Conservation (phyloP, 495 filamentous ascomycete species). For the Aspergillus nidulans region DNA sequence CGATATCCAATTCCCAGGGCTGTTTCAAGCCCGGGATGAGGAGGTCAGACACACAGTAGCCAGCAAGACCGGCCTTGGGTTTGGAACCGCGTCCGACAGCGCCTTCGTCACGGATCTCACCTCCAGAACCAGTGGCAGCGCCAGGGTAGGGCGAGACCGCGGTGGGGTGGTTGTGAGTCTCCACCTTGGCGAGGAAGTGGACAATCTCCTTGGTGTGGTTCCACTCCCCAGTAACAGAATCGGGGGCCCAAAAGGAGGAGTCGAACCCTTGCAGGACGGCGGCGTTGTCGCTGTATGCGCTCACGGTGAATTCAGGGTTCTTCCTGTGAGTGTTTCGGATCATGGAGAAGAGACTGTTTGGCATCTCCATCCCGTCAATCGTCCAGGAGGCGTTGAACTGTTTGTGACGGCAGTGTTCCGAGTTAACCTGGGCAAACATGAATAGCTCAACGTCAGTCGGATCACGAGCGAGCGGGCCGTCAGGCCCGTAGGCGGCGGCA, state of each 20-base stretch:
- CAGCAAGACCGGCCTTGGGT: constrained; percentile 87
- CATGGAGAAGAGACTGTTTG: constrained; percentile 83
- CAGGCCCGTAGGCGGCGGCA: constrained; percentile 71
- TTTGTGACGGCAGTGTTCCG: constrained; percentile 61
- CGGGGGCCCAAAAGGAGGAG: constrained; percentile 79
- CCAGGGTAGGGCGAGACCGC: constrained; percentile 81
- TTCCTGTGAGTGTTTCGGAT: constrained; percentile 87
- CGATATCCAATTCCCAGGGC: constrained; percentile 89
- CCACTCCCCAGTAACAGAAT: constrained; percentile 82
- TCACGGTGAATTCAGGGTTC: constrained; percentile 74
- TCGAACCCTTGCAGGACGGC: constrained; percentile 78
- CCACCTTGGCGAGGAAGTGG: constrained; percentile 89
- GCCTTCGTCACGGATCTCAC: constrained; percentile 92
- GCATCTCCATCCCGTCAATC: constrained; percentile 83
- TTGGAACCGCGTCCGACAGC: constrained; percentile 88
- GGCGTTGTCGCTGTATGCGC: constrained; percentile 96
- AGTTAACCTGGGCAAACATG: constrained; percentile 95
- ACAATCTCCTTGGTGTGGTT: constrained; percentile 78
- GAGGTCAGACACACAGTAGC: constrained; percentile 92
- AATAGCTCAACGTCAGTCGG: constrained; percentile 93
- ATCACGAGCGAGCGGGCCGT: constrained; percentile 60
- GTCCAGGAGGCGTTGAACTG: constrained; percentile 97
- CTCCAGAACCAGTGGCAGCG: constrained; percentile 91
- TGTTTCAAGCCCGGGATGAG: constrained; percentile 73
- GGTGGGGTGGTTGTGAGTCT: constrained; percentile 97